phyloP scores from a whole-genome alignment of 768 basidiomycete species.

The Lactarius hengduanensis region DNA sequence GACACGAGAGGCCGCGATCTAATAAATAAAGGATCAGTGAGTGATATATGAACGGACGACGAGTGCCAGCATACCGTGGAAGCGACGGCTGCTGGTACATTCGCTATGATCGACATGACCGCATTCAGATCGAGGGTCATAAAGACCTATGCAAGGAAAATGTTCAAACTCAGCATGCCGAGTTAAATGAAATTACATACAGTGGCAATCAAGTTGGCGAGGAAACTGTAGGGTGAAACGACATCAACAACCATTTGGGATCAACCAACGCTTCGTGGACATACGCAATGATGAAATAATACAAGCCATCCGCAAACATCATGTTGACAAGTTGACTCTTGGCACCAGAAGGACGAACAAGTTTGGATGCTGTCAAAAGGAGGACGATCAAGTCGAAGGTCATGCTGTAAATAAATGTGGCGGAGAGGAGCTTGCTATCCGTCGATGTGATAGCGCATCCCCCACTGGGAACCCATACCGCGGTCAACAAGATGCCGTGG shows the following conservation, averaged over 20 bases:
- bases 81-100: constrained; percentile 53
- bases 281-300: constrained; percentile 75
- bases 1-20: constrained; percentile 61
- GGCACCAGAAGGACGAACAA: constrained; percentile 38
- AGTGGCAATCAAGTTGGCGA: constrained; percentile 44
- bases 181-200: constrained; percentile 15
- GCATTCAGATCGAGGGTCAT: constrained; percentile 65
- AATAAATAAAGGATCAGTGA: constrained; percentile 3
- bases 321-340: constrained; percentile 53
- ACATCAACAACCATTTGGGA: constrained; percentile 33
- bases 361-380: constrained; percentile 57
- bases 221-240: constrained; percentile 34
- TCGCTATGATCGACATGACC: constrained; percentile 66
- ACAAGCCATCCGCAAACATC: constrained; percentile 70
- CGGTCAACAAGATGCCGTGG: constrained; percentile 63
- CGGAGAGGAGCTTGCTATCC: constrained; percentile 61
- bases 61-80: constrained; percentile 9
- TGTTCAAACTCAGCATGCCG: not conserved
- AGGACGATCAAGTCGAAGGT: constrained; percentile 65
- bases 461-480: constrained; percentile 49
- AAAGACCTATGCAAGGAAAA: constrained; percentile 49
- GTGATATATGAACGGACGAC: not conserved
- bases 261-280: constrained; percentile 31
- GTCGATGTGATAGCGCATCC: constrained; percentile 59
- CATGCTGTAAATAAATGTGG: constrained; percentile 78